Evolutionary conservation across 108 stramenopile species (phyloP), one percentile per base, ranked within the genome.

Genomic region (Cyclotella cryptica): DNA sequence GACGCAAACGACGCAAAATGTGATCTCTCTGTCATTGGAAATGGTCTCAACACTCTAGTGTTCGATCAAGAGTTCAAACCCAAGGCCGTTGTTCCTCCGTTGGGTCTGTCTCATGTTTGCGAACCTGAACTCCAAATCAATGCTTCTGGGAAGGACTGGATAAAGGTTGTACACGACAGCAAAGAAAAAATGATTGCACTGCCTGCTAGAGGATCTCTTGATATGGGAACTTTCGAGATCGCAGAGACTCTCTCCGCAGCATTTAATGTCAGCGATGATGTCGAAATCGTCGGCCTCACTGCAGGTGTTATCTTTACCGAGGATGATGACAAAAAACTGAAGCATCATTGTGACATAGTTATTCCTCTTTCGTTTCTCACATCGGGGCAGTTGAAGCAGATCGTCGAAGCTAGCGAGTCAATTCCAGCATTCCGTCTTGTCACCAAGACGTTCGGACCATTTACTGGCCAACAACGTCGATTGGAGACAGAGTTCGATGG

Each of bases 251-350:
- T 81, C 22, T 67, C 67, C 41, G 63, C 72, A 12, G 49, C 73
- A 18, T 62, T 81, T 41, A 62, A 49, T 8, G 57, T 81, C 49
- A 58, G 51, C 40, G 72, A 81, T 24, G 55, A 57, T 24, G n/a
- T 57, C 21, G 67, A 81, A 27, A 70, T 81, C 28, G 73, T 81
- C 44, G 80, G 80, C 15, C 72, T 81, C 40, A 69, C 67, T 28
- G 54, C 80, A 0, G 39, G 28, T 3, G 67, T 67, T 0, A 21
- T 63, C 26, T 27, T 74, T 19, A 3, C 39, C 27, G 68, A 74
- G 5, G 49, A 69, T 12, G 49, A 66, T 15, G 60, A 47, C 19
- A 66, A 60, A 44, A 62, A 52, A 8, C 69, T 81, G 61, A 67
- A 73, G 71, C 52, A 60, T 27, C 80, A 74, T 35, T 72, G 80